Conservation (phyloP, 148 eudicot genomes). For the Rhododendron ferrugineum region DNA sequence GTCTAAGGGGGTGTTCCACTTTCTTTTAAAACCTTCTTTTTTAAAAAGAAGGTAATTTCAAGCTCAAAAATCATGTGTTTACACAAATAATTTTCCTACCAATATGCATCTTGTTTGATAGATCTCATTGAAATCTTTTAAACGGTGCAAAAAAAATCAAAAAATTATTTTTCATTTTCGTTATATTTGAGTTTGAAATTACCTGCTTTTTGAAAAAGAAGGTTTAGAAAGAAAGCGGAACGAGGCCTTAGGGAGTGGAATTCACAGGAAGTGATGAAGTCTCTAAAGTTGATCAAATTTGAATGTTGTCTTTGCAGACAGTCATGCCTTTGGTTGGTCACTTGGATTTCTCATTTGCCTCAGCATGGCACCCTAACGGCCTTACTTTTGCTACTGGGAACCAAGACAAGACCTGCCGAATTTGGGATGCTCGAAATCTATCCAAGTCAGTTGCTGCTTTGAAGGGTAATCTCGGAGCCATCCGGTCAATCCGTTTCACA, state of each 20-base stretch:
- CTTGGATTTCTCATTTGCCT: constrained; percentile 75
- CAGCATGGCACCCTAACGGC: constrained; percentile 88
- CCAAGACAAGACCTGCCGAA: constrained; percentile 79
- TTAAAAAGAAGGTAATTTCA: too few species aligned
- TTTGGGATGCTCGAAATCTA: constrained; percentile 70
- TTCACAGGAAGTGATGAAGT: neutral
- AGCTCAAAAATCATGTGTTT: too few species aligned
- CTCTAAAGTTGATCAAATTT: neutral
- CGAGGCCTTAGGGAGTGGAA: neutral
- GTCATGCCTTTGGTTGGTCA: constrained; percentile 49
- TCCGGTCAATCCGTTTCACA: constrained; percentile 74
- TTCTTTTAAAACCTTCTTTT: too few species aligned
- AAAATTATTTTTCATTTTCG: too few species aligned
- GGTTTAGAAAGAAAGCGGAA: too few species aligned
- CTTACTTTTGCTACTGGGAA: constrained; percentile 76
- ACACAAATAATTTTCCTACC: too few species aligned
- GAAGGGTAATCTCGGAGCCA: constrained; percentile 74
- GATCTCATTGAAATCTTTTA: too few species aligned
- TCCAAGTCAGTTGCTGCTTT: constrained; percentile 51
- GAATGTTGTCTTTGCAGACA: constrained; percentile 32
- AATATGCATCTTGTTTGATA: too few species aligned
- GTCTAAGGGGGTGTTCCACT: too few species aligned
- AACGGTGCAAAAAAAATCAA: too few species aligned
- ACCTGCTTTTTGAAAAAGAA: too few species aligned
- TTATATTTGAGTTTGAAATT: too few species aligned